These are phyloP conservation scores for Hyparrhenia diplandra DNA, from an alignment of 176 grass and related monocot genomes.

Conservation along the genomic window DNA sequence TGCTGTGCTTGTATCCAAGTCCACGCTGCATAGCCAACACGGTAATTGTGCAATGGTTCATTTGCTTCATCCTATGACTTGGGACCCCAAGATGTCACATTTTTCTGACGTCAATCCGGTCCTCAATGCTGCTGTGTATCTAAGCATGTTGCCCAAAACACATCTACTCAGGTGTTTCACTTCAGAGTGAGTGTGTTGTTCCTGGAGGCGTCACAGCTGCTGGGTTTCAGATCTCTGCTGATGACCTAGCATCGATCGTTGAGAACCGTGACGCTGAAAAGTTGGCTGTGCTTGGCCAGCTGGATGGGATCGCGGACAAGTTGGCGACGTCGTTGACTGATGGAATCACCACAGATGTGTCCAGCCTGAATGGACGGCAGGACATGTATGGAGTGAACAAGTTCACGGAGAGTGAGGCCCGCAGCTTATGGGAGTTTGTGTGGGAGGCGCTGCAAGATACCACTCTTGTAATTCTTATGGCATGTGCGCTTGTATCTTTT, in stretches of 20 bases:
- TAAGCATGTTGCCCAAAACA: too few relatives aligned
- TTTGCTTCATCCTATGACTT: slow-evolving; percentile 5
- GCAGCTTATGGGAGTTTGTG: too few relatives aligned
- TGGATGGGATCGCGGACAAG: slow-evolving; percentile 46
- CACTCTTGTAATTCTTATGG: too few relatives aligned
- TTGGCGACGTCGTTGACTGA: slow-evolving; percentile 39
- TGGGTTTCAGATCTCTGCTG: slow-evolving; percentile 49
- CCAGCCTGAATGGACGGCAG: slow-evolving; percentile 32
- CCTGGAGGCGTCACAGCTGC: slow-evolving; percentile 39
- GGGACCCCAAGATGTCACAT: background rate
- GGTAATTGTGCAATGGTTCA: slow-evolving; percentile 33
- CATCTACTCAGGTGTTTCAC: slow-evolving; percentile 51
- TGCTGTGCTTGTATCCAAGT: slow-evolving; percentile 46
- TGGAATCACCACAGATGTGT: slow-evolving; percentile 32
- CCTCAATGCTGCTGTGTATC: slow-evolving; percentile 20
- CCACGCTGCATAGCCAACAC: slow-evolving; percentile 51
- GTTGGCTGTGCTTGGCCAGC: slow-evolving; percentile 20
- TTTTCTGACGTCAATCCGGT: slow-evolving; percentile 2
- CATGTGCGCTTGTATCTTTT: too few relatives aligned
- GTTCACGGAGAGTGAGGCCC: slow-evolving; percentile 21
- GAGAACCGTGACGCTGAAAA: slow-evolving; percentile 44
- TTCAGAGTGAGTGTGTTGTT: slow-evolving; percentile 35
- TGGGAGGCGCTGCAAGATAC: too few relatives aligned
- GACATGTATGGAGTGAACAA: slow-evolving; percentile 60
- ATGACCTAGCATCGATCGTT: slow-evolving; percentile 55